Base-by-base conservation (phyloP, 148 eudicot species). In the Chenopodium formosanum region DNA sequence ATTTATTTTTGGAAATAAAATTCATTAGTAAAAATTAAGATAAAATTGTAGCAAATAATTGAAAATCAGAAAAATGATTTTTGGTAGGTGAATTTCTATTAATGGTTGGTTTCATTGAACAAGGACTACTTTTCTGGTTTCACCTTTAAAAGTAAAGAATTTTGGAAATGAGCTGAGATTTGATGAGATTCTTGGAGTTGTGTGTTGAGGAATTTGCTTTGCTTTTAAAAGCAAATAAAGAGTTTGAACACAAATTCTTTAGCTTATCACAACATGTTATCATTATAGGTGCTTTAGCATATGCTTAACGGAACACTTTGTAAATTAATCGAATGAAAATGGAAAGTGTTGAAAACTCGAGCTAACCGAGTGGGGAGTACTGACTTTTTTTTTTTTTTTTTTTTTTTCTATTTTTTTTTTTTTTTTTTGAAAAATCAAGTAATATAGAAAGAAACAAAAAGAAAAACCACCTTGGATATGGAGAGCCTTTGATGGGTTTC, bases 401-500 rank as follows among this genome's bases (percentile, higher is more conserved):
- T 37, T 34, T 0, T 32, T 32, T 32, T 34, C n/a, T n/a, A n/a
- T n/a, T 34, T 2, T 2, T 37, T 37, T 37, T 5, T 37, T 37
- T 4, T 40, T 40, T 6, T 40, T 0, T 6, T 1, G 0, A 40
- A 40, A 40, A 40, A 40, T 40, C 1, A 40, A 40, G 44, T 7
- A 40, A 40, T 6, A 40, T 40, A 40, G 44, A 40, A 14, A 1
- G 31, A 50, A 52, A 73, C 4, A 48, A 13, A 48, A 20, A 23
- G 1, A n/a, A n/a, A 53, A 80, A 82, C 17, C 6, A 92, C 97
- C 98, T 94, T 46, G 98, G 99, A 74, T 94, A 94, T 14, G 97
- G 99, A 80, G 99, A 96, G 77, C 97, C 99, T 76, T 93, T 96
- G 78, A 94, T 94, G 87, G 99, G 99, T 81, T 96, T 96, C 70